Percentiles rank a stretch among this genome's conserved stretches.
Evolutionary conservation across 2,329 filamentous ascomycete genomes (phyloP).

Genomic region (Cyphellophora europaea): DNA sequence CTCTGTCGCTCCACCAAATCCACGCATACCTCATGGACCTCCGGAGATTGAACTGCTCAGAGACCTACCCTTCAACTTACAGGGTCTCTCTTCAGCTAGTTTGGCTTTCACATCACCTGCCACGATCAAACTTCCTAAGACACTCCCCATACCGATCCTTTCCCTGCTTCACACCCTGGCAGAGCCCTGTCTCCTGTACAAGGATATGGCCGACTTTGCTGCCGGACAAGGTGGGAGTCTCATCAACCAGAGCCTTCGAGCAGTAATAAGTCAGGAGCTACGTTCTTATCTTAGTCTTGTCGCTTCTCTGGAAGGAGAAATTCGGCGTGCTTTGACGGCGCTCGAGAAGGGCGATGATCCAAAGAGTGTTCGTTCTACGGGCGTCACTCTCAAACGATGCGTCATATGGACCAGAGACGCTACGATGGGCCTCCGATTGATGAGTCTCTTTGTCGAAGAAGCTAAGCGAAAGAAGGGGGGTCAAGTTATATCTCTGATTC

Average conservation of each 20-base stretch:
- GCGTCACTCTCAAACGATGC: slow-evolving; percentile 88
- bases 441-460: slow-evolving; percentile 91
- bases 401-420: slow-evolving; percentile 96
- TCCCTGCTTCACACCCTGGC: slow-evolving; percentile 82
- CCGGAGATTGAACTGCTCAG: slow-evolving; percentile 59
- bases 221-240: slow-evolving; percentile 72
- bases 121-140: slow-evolving; percentile 65
- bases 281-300: slow-evolving; percentile 84
- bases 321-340: slow-evolving; percentile 67
- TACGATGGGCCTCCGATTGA: slow-evolving; percentile 85
- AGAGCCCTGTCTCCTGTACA: slow-evolving; percentile 88
- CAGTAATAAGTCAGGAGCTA: slow-evolving; percentile 75
- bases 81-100: slow-evolving; percentile 81
- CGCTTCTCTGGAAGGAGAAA: slow-evolving; percentile 85
- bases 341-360: slow-evolving; percentile 56
- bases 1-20: not conserved
- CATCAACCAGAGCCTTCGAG: slow-evolving; percentile 83
- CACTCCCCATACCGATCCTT: slow-evolving; percentile 72
- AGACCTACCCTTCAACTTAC: slow-evolving; percentile 85
- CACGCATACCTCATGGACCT: slow-evolving; percentile 27
- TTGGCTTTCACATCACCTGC: slow-evolving; percentile 64
- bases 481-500: slow-evolving; percentile 85
- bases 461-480: slow-evolving; percentile 74
- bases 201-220: slow-evolving; percentile 69
- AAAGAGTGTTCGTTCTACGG: slow-evolving; percentile 68